phyloP scores from a whole-genome alignment of 495 filamentous ascomycete genomes.

The Staphylotrichum longicolle region DNA sequence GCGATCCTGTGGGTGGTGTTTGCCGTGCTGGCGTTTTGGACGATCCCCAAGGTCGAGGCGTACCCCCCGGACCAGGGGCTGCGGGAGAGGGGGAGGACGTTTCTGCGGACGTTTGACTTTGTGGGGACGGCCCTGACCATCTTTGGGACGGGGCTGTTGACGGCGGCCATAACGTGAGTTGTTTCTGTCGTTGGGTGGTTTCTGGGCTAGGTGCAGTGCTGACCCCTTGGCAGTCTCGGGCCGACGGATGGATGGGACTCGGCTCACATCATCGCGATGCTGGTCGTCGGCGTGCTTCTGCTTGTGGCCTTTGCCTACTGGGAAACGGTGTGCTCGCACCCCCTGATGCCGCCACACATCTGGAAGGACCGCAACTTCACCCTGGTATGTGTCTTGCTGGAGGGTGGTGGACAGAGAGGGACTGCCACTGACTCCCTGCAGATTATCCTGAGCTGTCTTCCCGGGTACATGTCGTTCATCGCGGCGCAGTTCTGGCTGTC shows the following conservation, averaged over 20 bases:
- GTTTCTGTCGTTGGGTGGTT: background rate
- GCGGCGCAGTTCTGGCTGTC: conserved; percentile 52
- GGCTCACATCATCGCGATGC: conserved; percentile 59
- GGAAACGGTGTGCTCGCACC: conserved; percentile 52
- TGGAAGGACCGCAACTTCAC: conserved; percentile 55
- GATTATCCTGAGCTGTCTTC: conserved; percentile 50
- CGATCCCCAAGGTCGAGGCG: conserved; percentile 59
- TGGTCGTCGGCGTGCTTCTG: conserved; percentile 57
- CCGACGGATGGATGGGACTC: conserved; percentile 58
- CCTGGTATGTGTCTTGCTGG: conserved; percentile 39
- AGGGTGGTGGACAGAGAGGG: background rate
- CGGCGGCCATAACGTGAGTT: conserved; percentile 60
- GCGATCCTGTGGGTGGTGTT: conserved; percentile 62
- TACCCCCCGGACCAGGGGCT: conserved; percentile 45
- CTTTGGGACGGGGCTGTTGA: conserved; percentile 63
- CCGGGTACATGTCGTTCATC: conserved; percentile 55
- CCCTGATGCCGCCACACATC: conserved; percentile 56
- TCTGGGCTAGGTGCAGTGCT: background rate
- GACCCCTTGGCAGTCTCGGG: conserved; percentile 35
- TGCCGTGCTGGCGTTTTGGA: conserved; percentile 57
- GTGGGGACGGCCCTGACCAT: conserved; percentile 61
- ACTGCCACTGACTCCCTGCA: conserved; percentile 34
- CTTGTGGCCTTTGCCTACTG: conserved; percentile 58
- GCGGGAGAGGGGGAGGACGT: conserved; percentile 38
- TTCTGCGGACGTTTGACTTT: conserved; percentile 58